Conservation (phyloP, 768 basidiomycete genomes). For the Lactarius vividus region DNA sequence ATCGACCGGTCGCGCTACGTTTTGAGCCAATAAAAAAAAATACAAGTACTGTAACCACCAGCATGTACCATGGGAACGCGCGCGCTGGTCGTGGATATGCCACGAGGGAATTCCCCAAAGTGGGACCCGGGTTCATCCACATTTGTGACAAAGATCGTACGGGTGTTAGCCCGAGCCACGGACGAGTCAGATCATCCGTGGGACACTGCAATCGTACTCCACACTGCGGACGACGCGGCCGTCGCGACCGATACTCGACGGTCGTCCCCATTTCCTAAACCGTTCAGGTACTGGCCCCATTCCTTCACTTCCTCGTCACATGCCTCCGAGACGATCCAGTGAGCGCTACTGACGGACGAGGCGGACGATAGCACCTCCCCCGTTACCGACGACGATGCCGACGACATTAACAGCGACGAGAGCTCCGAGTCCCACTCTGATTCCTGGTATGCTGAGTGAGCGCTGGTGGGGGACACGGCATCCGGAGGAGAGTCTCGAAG, state of each 20-base stretch:
- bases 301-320: slow-evolving; percentile 17
- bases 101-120: not conserved
- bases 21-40: not conserved
- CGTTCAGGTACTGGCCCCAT: slow-evolving; percentile 16
- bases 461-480: not conserved
- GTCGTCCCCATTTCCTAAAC: not conserved
- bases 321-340: slow-evolving; percentile 14
- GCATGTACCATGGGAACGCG: not conserved
- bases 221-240: slow-evolving; percentile 1
- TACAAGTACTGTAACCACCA: not conserved
- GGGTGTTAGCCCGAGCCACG: too few species aligned
- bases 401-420: not conserved
- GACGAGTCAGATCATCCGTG: not conserved
- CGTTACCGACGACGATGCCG: not conserved
- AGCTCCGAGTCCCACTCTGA: not conserved
- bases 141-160: not conserved
- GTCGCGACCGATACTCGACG: not conserved
- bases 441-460: not conserved
- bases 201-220: not conserved
- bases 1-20: not conserved
- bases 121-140: not conserved
- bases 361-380: not conserved
- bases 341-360: not conserved
- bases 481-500: not conserved
- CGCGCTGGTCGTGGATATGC: not conserved